These are phyloP conservation scores for Coniochaeta sp. DNA, from an alignment of 2,329 filamentous ascomycete species.

Conservation along the genomic window DNA sequence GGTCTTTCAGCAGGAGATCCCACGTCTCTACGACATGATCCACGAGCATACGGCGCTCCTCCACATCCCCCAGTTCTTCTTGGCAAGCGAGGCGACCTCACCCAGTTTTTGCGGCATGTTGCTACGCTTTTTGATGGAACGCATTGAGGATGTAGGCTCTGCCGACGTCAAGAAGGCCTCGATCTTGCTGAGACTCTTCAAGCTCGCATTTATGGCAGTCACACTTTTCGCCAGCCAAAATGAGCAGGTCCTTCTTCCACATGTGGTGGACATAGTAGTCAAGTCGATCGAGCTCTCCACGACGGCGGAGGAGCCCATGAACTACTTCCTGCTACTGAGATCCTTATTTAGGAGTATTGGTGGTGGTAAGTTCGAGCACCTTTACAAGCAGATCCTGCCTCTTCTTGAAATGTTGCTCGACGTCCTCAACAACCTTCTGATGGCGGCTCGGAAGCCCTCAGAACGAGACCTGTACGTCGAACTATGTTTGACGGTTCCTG, in stretches of 20 bases:
- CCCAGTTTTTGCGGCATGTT: constrained; percentile 98
- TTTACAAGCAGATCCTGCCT: constrained; percentile 97
- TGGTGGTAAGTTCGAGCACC: constrained; percentile 91
- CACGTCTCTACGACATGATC: constrained; percentile 93
- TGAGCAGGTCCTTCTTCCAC: constrained; percentile 88
- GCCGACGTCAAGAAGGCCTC: constrained; percentile 88
- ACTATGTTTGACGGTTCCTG: constrained; percentile 90
- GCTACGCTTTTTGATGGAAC: constrained; percentile 92
- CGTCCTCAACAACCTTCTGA: constrained; percentile 88
- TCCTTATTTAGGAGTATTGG: constrained; percentile 95
- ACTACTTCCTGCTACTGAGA: constrained; percentile 90
- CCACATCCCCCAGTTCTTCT: constrained; percentile 94
- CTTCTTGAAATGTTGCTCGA: constrained; percentile 96
- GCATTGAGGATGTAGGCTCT: constrained; percentile 89
- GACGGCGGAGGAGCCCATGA: constrained; percentile 94
- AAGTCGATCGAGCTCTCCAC: constrained; percentile 96
- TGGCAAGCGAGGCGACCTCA: constrained; percentile 97
- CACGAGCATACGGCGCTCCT: constrained; percentile 92
- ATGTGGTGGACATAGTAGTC: constrained; percentile 95
- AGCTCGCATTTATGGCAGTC: constrained; percentile 98
- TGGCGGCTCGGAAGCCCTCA: constrained; percentile 81
- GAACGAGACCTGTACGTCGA: constrained; percentile 97
- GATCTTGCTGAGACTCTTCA: constrained; percentile 89
- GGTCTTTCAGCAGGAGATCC: constrained; percentile 96
- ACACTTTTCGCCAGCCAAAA: constrained; percentile 93